phyloP scores from a whole-genome alignment of 495 filamentous ascomycete genomes.

The Monascus purpureus region DNA sequence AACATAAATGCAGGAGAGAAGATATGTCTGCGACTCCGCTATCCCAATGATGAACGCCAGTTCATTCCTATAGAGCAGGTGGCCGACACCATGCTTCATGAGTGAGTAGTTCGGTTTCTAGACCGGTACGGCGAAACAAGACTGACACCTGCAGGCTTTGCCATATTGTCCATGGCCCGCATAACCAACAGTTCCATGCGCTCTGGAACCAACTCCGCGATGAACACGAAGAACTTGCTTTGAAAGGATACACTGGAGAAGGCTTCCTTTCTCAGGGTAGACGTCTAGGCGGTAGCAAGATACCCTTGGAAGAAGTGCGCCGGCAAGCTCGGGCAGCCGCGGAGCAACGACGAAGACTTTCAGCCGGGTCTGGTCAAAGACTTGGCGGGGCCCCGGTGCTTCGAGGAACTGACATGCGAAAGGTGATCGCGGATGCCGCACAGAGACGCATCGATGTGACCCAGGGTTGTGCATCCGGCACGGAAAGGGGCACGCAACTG shows the following conservation, averaged over 20 bases:
- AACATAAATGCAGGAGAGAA: slow-evolving; percentile 65
- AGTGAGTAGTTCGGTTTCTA: no score
- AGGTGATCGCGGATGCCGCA: slow-evolving; percentile 59
- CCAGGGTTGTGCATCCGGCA: slow-evolving; percentile 64
- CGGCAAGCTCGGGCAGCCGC: slow-evolving; percentile 63
- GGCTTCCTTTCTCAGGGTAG: slow-evolving; percentile 69
- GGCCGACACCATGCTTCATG: slow-evolving; percentile 88
- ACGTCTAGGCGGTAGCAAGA: slow-evolving; percentile 50
- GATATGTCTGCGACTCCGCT: slow-evolving; percentile 74
- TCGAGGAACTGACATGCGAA: slow-evolving; percentile 58
- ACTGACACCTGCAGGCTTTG: slow-evolving; percentile 36
- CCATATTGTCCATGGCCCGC: slow-evolving; percentile 76
- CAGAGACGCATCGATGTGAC: slow-evolving; percentile 52
- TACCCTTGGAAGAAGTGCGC: slow-evolving; percentile 63
- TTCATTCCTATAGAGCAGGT: slow-evolving; percentile 74
- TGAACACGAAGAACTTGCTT: slow-evolving; percentile 58
- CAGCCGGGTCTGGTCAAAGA: slow-evolving; percentile 52
- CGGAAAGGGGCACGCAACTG: slow-evolving; percentile 38
- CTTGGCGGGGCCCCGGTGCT: slow-evolving; percentile 54
- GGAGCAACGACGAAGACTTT: slow-evolving; percentile 48
- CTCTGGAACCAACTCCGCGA: slow-evolving; percentile 81
- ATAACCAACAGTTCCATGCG: slow-evolving; percentile 68
- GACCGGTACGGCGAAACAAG: no score
- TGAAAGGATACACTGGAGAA: slow-evolving; percentile 85
- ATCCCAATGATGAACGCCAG: slow-evolving; percentile 56